These are phyloP conservation scores for Calonectria honghensis DNA, from an alignment of 2,329 filamentous ascomycete genomes.

Conservation along the genomic window DNA sequence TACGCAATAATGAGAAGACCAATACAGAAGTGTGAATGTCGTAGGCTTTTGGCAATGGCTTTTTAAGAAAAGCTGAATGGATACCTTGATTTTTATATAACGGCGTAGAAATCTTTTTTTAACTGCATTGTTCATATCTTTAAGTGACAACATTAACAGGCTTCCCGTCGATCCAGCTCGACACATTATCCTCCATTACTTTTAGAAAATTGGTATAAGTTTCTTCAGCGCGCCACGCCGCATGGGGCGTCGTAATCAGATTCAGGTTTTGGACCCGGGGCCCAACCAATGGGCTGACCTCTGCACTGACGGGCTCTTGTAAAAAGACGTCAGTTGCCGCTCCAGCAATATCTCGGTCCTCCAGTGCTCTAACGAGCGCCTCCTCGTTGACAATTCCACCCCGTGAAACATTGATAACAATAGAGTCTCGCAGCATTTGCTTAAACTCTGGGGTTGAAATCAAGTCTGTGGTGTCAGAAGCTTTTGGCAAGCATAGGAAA, in stretches of 20 bases:
- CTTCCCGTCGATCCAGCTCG: constrained; percentile 2
- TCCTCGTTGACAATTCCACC: constrained; percentile 26
- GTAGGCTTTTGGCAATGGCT: too few species aligned
- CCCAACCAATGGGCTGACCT: constrained; percentile 18
- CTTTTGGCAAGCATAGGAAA: constrained; percentile 15
- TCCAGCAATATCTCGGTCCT: constrained; percentile 18
- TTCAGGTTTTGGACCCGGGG: constrained; percentile 9
- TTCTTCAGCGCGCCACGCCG: constrained; percentile 21
- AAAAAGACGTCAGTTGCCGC: constrained; percentile 29
- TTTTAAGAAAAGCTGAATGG: neutral
- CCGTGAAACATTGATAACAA: constrained; percentile 27
- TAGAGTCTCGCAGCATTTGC: constrained; percentile 13
- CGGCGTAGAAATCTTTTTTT: neutral
- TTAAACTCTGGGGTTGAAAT: constrained; percentile 21
- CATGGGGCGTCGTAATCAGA: constrained; percentile 20
- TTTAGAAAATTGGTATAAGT: constrained; percentile 2
- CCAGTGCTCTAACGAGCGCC: constrained; percentile 7
- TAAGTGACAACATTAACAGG: constrained; percentile 18
- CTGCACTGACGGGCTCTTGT: constrained; percentile 15
- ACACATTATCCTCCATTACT: constrained; percentile 2
- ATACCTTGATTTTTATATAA: neutral
- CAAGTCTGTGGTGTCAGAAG: neutral
- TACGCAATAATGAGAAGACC: too few species aligned
- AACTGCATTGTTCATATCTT: neutral
- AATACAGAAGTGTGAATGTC: too few species aligned